Conservation (phyloP, 1,284 basidiomycete species). For the Cutaneotrichosporon cavernicola region DNA sequence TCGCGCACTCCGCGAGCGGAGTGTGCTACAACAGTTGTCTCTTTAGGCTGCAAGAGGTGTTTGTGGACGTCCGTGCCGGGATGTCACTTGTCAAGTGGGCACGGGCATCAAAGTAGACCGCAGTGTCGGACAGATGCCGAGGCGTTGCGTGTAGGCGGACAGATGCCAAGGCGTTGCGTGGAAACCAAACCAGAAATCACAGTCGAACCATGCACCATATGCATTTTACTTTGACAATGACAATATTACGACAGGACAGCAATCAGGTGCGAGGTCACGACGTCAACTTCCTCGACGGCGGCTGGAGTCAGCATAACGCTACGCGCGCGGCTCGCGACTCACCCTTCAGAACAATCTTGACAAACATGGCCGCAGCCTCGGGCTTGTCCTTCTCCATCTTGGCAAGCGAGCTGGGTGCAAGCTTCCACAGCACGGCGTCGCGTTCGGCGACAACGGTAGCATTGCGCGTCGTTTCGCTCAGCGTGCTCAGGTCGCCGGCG, state of each 20-base stretch:
- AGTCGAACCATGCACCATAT: background rate
- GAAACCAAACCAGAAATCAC: too few relatives aligned
- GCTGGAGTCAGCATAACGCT: conserved; percentile 27
- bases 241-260: conserved; percentile 41
- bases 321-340: conserved; percentile 36
- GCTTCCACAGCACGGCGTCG: conserved; percentile 73
- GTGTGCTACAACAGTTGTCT: too few relatives aligned
- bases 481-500: conserved; percentile 80
- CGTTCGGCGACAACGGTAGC: conserved; percentile 81
- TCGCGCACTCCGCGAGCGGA: too few relatives aligned
- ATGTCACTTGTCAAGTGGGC: too few relatives aligned
- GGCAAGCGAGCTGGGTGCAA: conserved; percentile 62
- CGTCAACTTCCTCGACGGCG: conserved; percentile 53
- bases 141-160: too few relatives aligned
- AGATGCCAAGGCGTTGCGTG: too few relatives aligned
- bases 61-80: too few relatives aligned
- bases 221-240: background rate
- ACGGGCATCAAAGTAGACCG: too few relatives aligned
- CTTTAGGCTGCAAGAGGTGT: too few relatives aligned
- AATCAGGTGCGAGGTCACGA: conserved; percentile 48
- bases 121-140: too few relatives aligned
- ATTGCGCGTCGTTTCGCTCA: conserved; percentile 74
- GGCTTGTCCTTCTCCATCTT: conserved; percentile 66
- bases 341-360: conserved; percentile 77
- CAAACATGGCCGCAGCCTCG: conserved; percentile 65